Percentiles rank a stretch among this genome's conserved stretches.
phyloP scores from a whole-genome alignment of 1,139 yeast genomes.

The Protomyces lactucae-debilis region DNA sequence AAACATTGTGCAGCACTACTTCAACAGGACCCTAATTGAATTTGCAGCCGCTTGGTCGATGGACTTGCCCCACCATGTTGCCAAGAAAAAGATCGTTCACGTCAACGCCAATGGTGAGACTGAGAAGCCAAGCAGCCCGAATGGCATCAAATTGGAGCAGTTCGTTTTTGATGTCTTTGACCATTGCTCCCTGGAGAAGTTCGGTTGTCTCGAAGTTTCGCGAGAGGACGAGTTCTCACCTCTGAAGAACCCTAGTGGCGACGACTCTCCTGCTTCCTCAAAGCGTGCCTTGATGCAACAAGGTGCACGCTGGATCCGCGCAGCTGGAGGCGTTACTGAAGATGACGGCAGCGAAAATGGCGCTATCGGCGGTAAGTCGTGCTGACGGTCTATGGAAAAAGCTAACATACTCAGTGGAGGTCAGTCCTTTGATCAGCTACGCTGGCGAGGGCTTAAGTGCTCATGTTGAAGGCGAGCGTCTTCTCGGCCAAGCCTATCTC shows the following conservation, averaged over 20 bases:
- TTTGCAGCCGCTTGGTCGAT: conserved; percentile 65
- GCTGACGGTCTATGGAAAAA: conserved; percentile 36
- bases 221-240: conserved; percentile 87
- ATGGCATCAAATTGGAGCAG: conserved; percentile 93
- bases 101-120: conserved; percentile 50
- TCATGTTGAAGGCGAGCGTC: conserved; percentile 8
- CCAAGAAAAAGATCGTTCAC: conserved; percentile 77
- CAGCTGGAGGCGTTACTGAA: conserved; percentile 62
- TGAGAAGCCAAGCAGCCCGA: conserved; percentile 63
- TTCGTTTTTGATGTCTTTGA: conserved; percentile 96
- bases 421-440: conserved; percentile 68
- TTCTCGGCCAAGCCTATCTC: conserved; percentile 11
- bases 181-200: conserved; percentile 61
- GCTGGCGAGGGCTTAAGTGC: conserved; percentile 73
- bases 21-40: conserved; percentile 66
- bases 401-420: conserved; percentile 53
- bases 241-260: conserved; percentile 66
- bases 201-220: conserved; percentile 89
- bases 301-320: conserved; percentile 69
- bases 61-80: conserved; percentile 86
- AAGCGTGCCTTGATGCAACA: conserved; percentile 59
- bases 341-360: conserved; percentile 28
- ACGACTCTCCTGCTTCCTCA: conserved; percentile 84
- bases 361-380: neutral
- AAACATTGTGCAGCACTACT: conserved; percentile 94